These are phyloP conservation scores for Xylaria sp. DNA, from an alignment of 2,329 filamentous ascomycete genomes.

Conservation along the genomic window DNA sequence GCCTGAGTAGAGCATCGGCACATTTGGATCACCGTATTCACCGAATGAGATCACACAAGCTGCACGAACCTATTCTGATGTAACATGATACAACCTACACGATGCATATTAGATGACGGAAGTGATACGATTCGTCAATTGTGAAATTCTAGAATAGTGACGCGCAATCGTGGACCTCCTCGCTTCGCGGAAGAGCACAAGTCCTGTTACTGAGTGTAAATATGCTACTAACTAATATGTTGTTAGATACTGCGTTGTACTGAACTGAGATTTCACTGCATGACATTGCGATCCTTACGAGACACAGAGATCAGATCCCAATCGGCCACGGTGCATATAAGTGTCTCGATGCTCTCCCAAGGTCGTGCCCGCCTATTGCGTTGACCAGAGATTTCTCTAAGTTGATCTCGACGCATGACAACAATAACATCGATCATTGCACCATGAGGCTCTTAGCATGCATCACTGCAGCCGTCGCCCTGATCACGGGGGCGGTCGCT, in stretches of 20 bases:
- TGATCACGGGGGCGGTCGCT: conserved; percentile 4
- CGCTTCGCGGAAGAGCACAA: not conserved
- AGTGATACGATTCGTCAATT: not conserved
- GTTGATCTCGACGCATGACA: not conserved
- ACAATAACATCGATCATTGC: not conserved
- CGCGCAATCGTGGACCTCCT: conserved; percentile 18
- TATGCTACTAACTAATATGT: not conserved
- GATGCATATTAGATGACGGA: conserved; percentile 5
- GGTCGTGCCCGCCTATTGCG: not conserved
- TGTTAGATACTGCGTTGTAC: not conserved
- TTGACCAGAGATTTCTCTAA: not conserved
- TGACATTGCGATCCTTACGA: not conserved
- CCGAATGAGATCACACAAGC: conserved; percentile 14
- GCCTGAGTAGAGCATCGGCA: not conserved
- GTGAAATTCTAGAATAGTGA: not conserved
- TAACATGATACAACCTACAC: not conserved
- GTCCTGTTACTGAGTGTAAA: not conserved
- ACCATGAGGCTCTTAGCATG: conserved; percentile 18
- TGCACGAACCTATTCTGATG: not conserved
- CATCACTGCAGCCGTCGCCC: not conserved
- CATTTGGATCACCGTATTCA: conserved; percentile 11
- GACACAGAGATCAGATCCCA: not conserved
- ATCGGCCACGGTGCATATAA: conserved; percentile 17
- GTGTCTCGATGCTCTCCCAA: not conserved
- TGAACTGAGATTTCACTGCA: not conserved